These are phyloP conservation scores for Cucumis hystrix DNA, from an alignment of 306 rosid genomes.

Conservation along the genomic window DNA sequence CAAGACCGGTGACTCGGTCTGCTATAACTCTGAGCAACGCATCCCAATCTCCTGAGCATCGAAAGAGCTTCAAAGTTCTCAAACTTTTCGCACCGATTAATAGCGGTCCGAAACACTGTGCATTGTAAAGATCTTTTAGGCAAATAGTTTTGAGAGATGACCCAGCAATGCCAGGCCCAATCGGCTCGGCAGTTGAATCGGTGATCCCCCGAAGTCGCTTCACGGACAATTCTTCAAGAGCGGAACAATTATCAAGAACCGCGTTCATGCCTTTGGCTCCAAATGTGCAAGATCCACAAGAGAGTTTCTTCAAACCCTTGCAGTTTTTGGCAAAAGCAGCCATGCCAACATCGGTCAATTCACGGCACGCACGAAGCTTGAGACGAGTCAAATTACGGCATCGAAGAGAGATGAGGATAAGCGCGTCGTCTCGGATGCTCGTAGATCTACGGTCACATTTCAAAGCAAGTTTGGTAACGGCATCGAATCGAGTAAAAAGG, in stretches of 20 bases:
- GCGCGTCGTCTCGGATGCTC: slow-evolving; percentile 68
- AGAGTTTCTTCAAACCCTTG: slow-evolving; percentile 79
- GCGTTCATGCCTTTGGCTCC: slow-evolving; percentile 95
- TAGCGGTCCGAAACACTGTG: slow-evolving; percentile 83
- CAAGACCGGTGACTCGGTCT: slow-evolving; percentile 28
- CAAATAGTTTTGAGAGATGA: slow-evolving; percentile 52
- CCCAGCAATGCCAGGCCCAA: slow-evolving; percentile 68
- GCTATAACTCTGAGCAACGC: slow-evolving; percentile 41
- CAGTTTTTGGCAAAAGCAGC: slow-evolving; percentile 68
- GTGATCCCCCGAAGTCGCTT: slow-evolving; percentile 80
- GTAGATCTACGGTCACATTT: slow-evolving; percentile 82
- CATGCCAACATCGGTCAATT: slow-evolving; percentile 68
- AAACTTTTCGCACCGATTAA: slow-evolving; percentile 68
- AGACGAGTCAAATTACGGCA: slow-evolving; percentile 90
- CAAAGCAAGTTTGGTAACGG: slow-evolving; percentile 78
- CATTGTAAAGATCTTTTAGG: slow-evolving; percentile 79
- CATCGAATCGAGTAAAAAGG: slow-evolving; percentile 74
- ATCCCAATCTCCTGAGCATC: slow-evolving; percentile 97
- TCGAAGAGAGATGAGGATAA: slow-evolving; percentile 47
- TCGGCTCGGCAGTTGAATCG: slow-evolving; percentile 50
- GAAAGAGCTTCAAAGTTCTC: slow-evolving; percentile 67
- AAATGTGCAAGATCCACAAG: slow-evolving; percentile 87
- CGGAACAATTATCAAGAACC: slow-evolving; percentile 50
- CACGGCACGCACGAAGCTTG: slow-evolving; percentile 87
- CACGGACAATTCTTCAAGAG: slow-evolving; percentile 76